Evolutionary conservation across 2,329 filamentous ascomycete genomes (phyloP), one percentile per base, ranked within the genome.

Genomic region (Fusarium globosum): DNA sequence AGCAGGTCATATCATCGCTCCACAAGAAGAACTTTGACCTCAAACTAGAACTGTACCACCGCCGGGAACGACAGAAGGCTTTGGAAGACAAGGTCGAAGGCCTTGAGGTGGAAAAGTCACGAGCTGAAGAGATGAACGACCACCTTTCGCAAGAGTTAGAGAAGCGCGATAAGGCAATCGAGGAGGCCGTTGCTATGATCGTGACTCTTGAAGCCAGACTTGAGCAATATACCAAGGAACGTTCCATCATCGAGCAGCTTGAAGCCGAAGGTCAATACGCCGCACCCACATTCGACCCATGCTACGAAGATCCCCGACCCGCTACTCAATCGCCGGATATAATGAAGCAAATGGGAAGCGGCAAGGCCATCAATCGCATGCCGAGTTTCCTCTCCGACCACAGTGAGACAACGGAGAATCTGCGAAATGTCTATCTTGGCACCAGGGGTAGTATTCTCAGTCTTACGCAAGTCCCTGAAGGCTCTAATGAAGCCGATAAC

Each of bases 21-120:
- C 90, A 92, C 80, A 94, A 94, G 79, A 89, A 93, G 81, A 94
- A 94, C 77, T 94, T 94, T 74, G 92, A 93, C 73, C 85, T 94
- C 46, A 94, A 94, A 80, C 84, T 94, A 38, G 92, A 94, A 78
- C 81, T 94, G 2, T 93, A 88, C 74, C 91, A 94, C 77, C 87
- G 91, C 12, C 86, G 92, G 35, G 89, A 94, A 80, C 86, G 88
- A 60, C 90, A 92, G 76, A 86, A 85, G 14, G 83, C 83, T 28
- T 77, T 94, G 39, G 91, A 93, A 77, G 85, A 87, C 39, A 85
- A 86, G 45, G 75, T 91, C n/a, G 86, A 90, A 42, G 80, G 80
- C 9, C 82, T 93, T 23, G 88, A 90, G 69, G 80, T 81, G 13
- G 86, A 90, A 60, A 86, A 88, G 69, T 81, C 80, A 8, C 87